phyloP scores from a whole-genome alignment of 2,329 filamentous ascomycete genomes.

The Chrysoporthe austroafricana region DNA sequence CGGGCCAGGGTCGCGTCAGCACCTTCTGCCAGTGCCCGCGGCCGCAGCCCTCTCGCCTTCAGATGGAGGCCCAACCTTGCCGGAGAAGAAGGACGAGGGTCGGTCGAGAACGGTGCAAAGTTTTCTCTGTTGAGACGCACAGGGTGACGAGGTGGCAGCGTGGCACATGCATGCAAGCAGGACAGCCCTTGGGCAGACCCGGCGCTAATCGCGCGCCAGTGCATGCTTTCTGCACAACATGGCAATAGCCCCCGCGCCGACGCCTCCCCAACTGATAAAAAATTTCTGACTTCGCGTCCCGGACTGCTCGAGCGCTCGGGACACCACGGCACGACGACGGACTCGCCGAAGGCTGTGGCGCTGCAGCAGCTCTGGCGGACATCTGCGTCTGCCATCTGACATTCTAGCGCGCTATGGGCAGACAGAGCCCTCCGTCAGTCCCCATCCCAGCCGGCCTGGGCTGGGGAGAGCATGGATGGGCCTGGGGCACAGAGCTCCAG shows the following conservation, averaged over 20 bases:
- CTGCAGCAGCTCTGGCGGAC: background rate
- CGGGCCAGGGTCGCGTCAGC: constrained; percentile 3
- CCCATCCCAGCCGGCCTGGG: background rate
- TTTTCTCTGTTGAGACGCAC: background rate
- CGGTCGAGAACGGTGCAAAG: background rate
- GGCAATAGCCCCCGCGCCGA: constrained; percentile 1
- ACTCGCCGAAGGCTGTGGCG: constrained; percentile 1
- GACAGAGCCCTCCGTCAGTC: background rate
- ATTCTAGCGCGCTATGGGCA: background rate
- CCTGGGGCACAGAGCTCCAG: constrained; percentile 19
- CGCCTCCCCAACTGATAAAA: background rate
- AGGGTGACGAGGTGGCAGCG: constrained; percentile 1
- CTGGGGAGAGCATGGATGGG: constrained; percentile 21
- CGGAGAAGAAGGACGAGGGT: background rate
- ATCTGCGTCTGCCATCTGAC: background rate
- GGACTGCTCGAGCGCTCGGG: background rate
- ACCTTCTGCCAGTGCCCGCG: constrained; percentile 5
- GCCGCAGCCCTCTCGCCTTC: background rate
- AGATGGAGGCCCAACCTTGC: background rate
- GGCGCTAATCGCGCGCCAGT: constrained; percentile 17
- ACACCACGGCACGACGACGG: background rate
- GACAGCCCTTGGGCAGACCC: background rate
- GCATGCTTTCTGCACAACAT: constrained; percentile 10
- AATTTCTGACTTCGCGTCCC: constrained; percentile 1
- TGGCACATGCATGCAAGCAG: constrained; percentile 7